These are phyloP conservation scores for Boehmeria nivea DNA, from an alignment of 306 rosid genomes.

Conservation along the genomic window DNA sequence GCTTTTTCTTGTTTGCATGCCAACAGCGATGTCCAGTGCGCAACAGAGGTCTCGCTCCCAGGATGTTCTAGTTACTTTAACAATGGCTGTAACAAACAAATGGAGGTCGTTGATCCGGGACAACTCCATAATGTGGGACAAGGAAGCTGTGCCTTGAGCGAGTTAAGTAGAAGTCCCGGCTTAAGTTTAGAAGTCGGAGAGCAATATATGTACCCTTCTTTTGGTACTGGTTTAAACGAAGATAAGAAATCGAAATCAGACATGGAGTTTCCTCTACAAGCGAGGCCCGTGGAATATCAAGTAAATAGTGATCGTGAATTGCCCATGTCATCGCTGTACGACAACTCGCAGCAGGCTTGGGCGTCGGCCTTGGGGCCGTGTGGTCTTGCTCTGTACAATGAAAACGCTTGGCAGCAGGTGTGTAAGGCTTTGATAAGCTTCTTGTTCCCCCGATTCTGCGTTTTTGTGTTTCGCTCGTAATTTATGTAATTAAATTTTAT, in stretches of 20 bases:
- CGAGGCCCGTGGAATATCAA: constrained; percentile 42
- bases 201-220: constrained; percentile 37
- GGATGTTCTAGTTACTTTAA: constrained; percentile 44
- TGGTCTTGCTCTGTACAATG: constrained; percentile 52
- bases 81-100: constrained; percentile 23
- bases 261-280: constrained; percentile 28
- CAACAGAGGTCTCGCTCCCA: constrained; percentile 42
- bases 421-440: no score
- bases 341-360: constrained; percentile 52
- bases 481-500: no score
- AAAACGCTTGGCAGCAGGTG: constrained; percentile 49
- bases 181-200: constrained; percentile 39
- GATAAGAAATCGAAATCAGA: constrained; percentile 31
- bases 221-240: constrained; percentile 23
- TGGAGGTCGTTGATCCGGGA: constrained; percentile 44
- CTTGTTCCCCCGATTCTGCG: background rate
- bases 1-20: constrained; percentile 6
- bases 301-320: constrained; percentile 39
- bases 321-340: constrained; percentile 42
- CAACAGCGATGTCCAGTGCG: constrained; percentile 49
- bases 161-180: constrained; percentile 41
- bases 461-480: background rate
- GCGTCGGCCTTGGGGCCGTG: constrained; percentile 43
- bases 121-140: constrained; percentile 42
- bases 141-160: constrained; percentile 40